Evolutionary conservation across 2,329 filamentous ascomycete genomes (phyloP).

Genomic region (Endothia cerciana): DNA sequence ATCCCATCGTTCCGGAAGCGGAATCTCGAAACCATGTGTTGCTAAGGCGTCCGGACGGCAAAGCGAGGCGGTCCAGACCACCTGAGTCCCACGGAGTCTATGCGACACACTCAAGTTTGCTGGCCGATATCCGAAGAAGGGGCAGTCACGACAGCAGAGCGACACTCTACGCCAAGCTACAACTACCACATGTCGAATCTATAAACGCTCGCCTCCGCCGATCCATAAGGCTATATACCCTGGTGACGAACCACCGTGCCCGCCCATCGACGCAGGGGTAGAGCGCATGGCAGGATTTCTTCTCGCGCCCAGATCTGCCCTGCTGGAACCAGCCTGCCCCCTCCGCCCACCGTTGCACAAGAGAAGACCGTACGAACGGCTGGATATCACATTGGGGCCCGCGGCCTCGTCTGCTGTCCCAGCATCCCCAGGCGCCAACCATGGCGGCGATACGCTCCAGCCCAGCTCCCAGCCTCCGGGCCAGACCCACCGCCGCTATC

Average conservation of each 20-base stretch:
- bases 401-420: not conserved
- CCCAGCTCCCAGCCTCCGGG: not conserved
- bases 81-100: not conserved
- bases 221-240: no score
- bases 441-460: not conserved
- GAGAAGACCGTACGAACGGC: not conserved
- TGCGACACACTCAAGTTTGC: not conserved
- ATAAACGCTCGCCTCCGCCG: no score
- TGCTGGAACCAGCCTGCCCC: no score
- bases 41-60: not conserved
- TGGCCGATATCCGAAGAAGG: no score
- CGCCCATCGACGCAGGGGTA: no score
- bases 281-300: no score
- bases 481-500: not conserved
- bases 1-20: not conserved
- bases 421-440: not conserved
- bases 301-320: no score
- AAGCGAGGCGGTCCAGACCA: not conserved
- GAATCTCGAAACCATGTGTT: not conserved
- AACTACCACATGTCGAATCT: no score
- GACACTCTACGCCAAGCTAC: no score
- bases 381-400: not conserved
- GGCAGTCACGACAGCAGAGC: no score
- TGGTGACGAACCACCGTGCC: no score
- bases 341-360: not conserved